Base-by-base conservation (phyloP, 2,329 filamentous ascomycete species). In the Geosmithia flava region DNA sequence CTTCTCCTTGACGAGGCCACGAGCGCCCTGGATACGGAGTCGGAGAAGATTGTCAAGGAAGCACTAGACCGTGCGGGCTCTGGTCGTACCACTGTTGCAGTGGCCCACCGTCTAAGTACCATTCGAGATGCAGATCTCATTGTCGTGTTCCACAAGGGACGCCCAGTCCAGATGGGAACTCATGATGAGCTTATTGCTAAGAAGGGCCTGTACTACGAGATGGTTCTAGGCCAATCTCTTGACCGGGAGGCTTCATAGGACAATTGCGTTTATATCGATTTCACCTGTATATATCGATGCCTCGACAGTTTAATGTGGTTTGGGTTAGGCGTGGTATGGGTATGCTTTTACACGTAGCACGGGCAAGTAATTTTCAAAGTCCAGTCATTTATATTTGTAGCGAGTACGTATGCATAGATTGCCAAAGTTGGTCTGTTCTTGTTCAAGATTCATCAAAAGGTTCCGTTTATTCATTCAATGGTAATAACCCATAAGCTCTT, bases 1-100 rank as follows among this genome's bases (percentile, higher is more conserved):
- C 64, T 89, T 3, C 74, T 89, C 6, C 68, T 89, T 0, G 85
- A 89, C 55, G 85, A 89, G 62, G 85, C 85, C 1, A 89, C 85
- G 0, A 68, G 65, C 19, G 68, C 69, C 0, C 68, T 87, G 0
- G 83, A 87, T 53, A 80, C 79, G 0, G 75, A 82, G 55, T 80
- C 75, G 1, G 83, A 87, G 58, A 75, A 74, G 52, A 65, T 81
- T 1, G 79, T 87, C 10, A 81, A 86, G 58, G 68, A 66, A 3
- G 81, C 81, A 0, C 67, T 87, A 19, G 75, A 82, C 57, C 47
- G 55, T 20, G 64, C 65, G 0, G 63, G 62, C 0, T 59, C 59
- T 3, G 70, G 52, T 49, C 61, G 61, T 46, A 72, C 80, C 1
- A 83, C 80, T 0, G 68, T 86, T 10, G 78, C 80, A 3, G 80